Percentiles rank a stretch among this genome's conserved stretches.
phyloP scores from a whole-genome alignment of 805 yeast genomes.

The Allodekkera sacchari region DNA sequence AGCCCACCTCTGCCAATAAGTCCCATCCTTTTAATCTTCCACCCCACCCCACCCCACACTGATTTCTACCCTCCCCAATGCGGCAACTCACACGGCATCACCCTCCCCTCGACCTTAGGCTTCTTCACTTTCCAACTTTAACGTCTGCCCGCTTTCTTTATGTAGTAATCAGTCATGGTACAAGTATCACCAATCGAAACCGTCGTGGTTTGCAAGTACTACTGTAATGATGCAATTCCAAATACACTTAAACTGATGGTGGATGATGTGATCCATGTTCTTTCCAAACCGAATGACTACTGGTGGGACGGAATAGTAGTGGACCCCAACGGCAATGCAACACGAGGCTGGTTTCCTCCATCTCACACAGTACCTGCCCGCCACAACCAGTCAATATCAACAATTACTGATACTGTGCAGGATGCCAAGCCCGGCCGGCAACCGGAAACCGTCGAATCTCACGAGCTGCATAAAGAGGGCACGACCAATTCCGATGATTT shows the following conservation, averaged over 20 bases:
- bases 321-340: conserved; percentile 30
- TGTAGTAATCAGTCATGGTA: too few species aligned
- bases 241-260: conserved; percentile 42
- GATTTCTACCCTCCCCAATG: too few species aligned
- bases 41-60: too few species aligned
- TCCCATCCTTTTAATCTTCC: too few species aligned
- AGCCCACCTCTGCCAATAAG: too few species aligned
- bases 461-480: too few species aligned
- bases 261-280: conserved; percentile 68
- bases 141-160: too few species aligned
- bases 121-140: background rate
- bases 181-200: conserved; percentile 23
- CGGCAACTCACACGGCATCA: background rate
- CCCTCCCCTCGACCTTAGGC: background rate
- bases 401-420: too few species aligned
- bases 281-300: conserved; percentile 53
- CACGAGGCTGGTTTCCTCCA: conserved; percentile 84
- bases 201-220: conserved; percentile 51
- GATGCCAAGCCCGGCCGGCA: too few species aligned
- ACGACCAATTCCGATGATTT: too few species aligned
- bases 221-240: conserved; percentile 38
- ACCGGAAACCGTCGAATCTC: too few species aligned
- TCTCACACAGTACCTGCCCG: conserved; percentile 4
- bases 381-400: too few species aligned
- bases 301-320: conserved; percentile 83